Evolutionary conservation across 805 yeast species (phyloP).

Genomic region (Yarrowia bubula): DNA sequence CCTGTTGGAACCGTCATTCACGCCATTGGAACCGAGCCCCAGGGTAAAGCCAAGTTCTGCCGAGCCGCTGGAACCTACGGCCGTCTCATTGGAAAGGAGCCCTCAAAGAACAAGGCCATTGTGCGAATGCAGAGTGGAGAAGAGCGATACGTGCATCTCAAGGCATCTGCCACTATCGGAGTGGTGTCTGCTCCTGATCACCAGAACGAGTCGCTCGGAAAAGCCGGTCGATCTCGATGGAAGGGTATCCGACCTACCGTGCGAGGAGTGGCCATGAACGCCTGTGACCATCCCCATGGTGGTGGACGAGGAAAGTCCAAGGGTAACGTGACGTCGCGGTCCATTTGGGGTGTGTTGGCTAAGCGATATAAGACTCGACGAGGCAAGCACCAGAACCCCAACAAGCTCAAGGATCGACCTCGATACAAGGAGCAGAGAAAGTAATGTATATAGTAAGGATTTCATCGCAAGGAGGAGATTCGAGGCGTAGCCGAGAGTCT

Average conservation of each 20-base stretch:
- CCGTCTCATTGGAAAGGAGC: constrained; percentile 74
- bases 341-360: constrained; percentile 93
- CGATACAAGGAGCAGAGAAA: constrained; percentile 53
- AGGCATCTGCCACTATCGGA: constrained; percentile 92
- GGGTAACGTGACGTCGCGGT: constrained; percentile 89
- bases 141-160: constrained; percentile 80
- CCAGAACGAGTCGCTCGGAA: constrained; percentile 85
- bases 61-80: constrained; percentile 95
- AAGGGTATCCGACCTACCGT: constrained; percentile 92
- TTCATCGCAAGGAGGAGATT: background rate
- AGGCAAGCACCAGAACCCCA: constrained; percentile 78
- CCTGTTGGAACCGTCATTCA: constrained; percentile 94
- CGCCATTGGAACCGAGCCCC: constrained; percentile 72
- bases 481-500: background rate
- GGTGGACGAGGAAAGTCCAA: constrained; percentile 99
- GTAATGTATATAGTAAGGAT: constrained; percentile 26
- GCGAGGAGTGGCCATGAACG: constrained; percentile 98
- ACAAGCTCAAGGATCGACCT: constrained; percentile 89
- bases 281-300: constrained; percentile 97
- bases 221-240: constrained; percentile 93
- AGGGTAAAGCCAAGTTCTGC: constrained; percentile 84
- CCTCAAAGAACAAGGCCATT: constrained; percentile 67
- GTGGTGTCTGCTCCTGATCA: constrained; percentile 90
- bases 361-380: constrained; percentile 92
- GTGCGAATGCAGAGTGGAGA: constrained; percentile 88